Conservation (phyloP, 2,329 filamentous ascomycete species). For the Microdochium trichocladiopsis region DNA sequence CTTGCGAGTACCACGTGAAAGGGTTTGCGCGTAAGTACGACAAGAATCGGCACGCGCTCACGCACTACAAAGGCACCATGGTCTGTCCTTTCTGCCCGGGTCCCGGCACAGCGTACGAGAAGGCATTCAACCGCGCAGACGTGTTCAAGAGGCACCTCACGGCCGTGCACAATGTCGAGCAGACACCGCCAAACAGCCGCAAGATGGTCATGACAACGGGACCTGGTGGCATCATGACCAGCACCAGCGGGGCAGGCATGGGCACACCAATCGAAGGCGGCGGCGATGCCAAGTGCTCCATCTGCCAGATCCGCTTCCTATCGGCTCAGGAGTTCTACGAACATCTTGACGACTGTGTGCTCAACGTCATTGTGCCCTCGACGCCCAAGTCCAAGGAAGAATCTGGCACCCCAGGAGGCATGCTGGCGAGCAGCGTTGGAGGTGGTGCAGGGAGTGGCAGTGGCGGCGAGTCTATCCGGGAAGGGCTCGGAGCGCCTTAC, state of each 20-base stretch:
- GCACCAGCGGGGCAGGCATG: background rate
- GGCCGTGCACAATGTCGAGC: constrained; percentile 85
- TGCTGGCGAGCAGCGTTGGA: background rate
- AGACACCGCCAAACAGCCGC: constrained; percentile 84
- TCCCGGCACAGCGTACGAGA: constrained; percentile 80
- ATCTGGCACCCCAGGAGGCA: background rate
- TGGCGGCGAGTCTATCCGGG: background rate
- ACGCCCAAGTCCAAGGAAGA: constrained; percentile 19
- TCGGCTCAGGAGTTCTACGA: constrained; percentile 97
- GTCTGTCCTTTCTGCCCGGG: constrained; percentile 92
- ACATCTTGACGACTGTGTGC: constrained; percentile 68
- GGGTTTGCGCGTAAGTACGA: constrained; percentile 94
- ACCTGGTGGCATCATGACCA: background rate
- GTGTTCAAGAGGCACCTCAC: constrained; percentile 94
- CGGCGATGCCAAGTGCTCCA: constrained; percentile 80
- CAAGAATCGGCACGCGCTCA: constrained; percentile 90
- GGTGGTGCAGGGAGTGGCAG: background rate
- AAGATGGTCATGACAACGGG: constrained; percentile 46
- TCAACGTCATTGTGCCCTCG: constrained; percentile 49
- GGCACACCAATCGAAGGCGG: constrained; percentile 6
- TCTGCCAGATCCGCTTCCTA: constrained; percentile 71
- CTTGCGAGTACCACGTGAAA: constrained; percentile 86
- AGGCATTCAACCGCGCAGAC: constrained; percentile 92
- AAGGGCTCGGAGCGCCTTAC: background rate
- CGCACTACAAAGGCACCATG: constrained; percentile 97